Evolutionary conservation across 331 rosid species (phyloP).

Genomic region (Acacia concinna): DNA sequence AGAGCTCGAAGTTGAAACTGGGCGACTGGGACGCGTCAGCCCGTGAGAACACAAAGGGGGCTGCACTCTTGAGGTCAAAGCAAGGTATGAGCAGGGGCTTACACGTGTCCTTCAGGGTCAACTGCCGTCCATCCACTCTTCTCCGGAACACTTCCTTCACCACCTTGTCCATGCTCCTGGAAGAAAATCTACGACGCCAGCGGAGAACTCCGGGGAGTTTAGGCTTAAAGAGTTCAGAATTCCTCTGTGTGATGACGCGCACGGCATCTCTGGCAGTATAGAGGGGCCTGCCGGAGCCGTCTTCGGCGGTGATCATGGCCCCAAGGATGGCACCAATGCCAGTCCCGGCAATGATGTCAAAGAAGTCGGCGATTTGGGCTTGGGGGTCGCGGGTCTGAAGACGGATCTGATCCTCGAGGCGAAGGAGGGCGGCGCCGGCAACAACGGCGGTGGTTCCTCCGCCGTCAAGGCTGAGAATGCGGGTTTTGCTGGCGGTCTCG

Average conservation of each 20-base stretch:
- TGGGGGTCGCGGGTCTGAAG: slow-evolving; percentile 70
- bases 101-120: slow-evolving; percentile 86
- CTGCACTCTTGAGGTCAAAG: slow-evolving; percentile 92
- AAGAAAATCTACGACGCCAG: slow-evolving; percentile 58
- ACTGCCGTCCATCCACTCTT: slow-evolving; percentile 46
- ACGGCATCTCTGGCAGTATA: slow-evolving; percentile 75
- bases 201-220: slow-evolving; percentile 42
- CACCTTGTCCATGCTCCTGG: slow-evolving; percentile 64
- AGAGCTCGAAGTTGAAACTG: slow-evolving; percentile 88
- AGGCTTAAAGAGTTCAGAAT: slow-evolving; percentile 50
- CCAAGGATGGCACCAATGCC: slow-evolving; percentile 89
- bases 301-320: slow-evolving; percentile 68
- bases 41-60: slow-evolving; percentile 92
- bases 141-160: slow-evolving; percentile 60
- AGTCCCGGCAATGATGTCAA: slow-evolving; percentile 83
- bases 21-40: slow-evolving; percentile 90
- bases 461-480: slow-evolving; percentile 94
- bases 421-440: slow-evolving; percentile 69
- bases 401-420: slow-evolving; percentile 98
- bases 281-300: slow-evolving; percentile 73
- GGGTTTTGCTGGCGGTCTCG: slow-evolving; percentile 58
- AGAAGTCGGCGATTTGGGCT: slow-evolving; percentile 76
- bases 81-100: slow-evolving; percentile 87
- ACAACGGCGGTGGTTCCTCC: slow-evolving; percentile 81
- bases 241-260: slow-evolving; percentile 31